Base-by-base conservation (phyloP, 768 basidiomycete genomes). In the Scleroderma bovista region DNA sequence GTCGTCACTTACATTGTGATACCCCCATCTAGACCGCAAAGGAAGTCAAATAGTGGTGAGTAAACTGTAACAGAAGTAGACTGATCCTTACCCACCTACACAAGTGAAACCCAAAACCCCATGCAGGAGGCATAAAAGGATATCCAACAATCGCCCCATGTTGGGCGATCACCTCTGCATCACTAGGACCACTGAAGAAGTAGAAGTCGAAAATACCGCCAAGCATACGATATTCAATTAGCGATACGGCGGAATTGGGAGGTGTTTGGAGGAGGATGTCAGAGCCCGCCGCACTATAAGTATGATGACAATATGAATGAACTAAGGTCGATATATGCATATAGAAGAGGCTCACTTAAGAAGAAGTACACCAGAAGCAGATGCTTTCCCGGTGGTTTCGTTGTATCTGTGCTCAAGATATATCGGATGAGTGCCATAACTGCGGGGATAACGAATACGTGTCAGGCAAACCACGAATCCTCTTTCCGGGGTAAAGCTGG, bases 131-230 rank as follows among this genome's bases (percentile, higher is more conserved):
- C 78, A 84, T 83, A 26, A 77, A 78, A 3, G 88, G 85, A 34
- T 78, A 68, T 3, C 87, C 87, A 23, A 86, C 73, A n/a, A 80
- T 67, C 32, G 69, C 75, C 5, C 81, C 78, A 57, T 89, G 86
- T 63, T 90, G 87, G 52, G 84, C 76, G 44, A 86, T 76, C 9
- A 88, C 87, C n/a, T 66, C 64, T 40, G 69, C 69, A 22, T 81
- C 60, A 17, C 57, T 42, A 19, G 79, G 51, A 0, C 84, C 84
- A 16, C 80, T 78, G 61, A 89, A 76, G 68, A 86, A 88, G 71
- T 88, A 89, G 55, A 90, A 80, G 65, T 89, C 84, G 29, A 90
- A 68, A 0, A 81, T 81, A 16, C 88, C 88, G 6, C 88, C 88
- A 41, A 91, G 69, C 62, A 81, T 69, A 41, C 88, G 74, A 60